phyloP scores from a whole-genome alignment of 257 asterid species.

The Craterostigma plantagineum region DNA sequence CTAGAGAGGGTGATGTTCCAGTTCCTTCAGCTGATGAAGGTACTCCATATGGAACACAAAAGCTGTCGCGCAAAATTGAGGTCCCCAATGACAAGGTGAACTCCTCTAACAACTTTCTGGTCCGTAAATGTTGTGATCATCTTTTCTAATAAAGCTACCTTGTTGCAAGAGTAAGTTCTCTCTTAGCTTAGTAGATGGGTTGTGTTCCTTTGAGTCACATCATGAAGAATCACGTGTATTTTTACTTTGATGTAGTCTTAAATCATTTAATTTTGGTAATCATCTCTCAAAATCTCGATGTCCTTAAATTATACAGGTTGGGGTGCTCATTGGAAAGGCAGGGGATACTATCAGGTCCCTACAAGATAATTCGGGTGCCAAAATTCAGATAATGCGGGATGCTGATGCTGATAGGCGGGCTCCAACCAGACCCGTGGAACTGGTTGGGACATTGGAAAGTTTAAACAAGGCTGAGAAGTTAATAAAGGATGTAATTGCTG shows the following conservation, averaged over 20 bases:
- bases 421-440: slow-evolving; percentile 62
- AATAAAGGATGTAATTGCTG: slow-evolving; percentile 87
- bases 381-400: slow-evolving; percentile 88
- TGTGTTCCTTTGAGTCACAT: too few species aligned
- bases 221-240: too few species aligned
- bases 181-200: too few species aligned
- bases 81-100: slow-evolving; percentile 85
- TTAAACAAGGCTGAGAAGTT: slow-evolving; percentile 73
- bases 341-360: slow-evolving; percentile 93
- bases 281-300: too few species aligned
- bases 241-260: too few species aligned
- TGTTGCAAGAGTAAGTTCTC: too few species aligned
- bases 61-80: slow-evolving; percentile 65
- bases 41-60: slow-evolving; percentile 19
- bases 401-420: slow-evolving; percentile 77
- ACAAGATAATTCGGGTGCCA: slow-evolving; percentile 92
- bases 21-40: slow-evolving; percentile 19
- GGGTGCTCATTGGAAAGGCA: slow-evolving; percentile 89
- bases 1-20: slow-evolving; percentile 33
- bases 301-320: slow-evolving; percentile 39
- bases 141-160: background rate
- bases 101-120: background rate
- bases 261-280: too few species aligned
- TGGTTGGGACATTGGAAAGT: slow-evolving; percentile 61
- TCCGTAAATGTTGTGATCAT: slow-evolving; percentile 1